Percentiles rank a stretch among this genome's conserved stretches.
Conservation (phyloP, 257 asterid genomes). For the Solanum boliviense region DNA sequence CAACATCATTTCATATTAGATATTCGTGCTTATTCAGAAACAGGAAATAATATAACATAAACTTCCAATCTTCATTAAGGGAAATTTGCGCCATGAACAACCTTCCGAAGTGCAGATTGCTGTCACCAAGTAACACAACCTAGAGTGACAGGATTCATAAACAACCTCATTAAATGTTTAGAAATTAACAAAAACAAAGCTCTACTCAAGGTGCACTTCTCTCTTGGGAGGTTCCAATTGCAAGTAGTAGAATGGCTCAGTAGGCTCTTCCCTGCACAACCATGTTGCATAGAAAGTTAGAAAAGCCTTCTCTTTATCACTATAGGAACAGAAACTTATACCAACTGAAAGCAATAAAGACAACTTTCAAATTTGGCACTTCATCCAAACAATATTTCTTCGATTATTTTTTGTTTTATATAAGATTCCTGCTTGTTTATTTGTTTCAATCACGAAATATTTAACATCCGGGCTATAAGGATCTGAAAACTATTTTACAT, state of each 20-base stretch:
- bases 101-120: not conserved
- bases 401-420: too few relatives aligned
- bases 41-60: not conserved
- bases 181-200: not conserved
- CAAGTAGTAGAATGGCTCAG: constrained; percentile 73
- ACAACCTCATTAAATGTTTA: not conserved
- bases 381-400: not conserved
- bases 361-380: not conserved
- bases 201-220: constrained; percentile 46
- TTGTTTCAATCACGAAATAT: not conserved
- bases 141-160: not conserved
- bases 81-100: not conserved
- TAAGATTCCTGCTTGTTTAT: not conserved
- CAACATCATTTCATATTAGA: not conserved
- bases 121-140: not conserved
- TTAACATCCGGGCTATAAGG: not conserved
- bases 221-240: constrained; percentile 80
- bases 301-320: not conserved
- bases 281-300: not conserved
- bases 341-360: not conserved
- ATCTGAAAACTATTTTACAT: not conserved
- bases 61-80: not conserved
- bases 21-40: not conserved
- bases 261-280: constrained; percentile 90
- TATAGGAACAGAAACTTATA: not conserved